Conservation (phyloP, 2,329 filamentous ascomycete species). For the Trichoderma guizhouense region DNA sequence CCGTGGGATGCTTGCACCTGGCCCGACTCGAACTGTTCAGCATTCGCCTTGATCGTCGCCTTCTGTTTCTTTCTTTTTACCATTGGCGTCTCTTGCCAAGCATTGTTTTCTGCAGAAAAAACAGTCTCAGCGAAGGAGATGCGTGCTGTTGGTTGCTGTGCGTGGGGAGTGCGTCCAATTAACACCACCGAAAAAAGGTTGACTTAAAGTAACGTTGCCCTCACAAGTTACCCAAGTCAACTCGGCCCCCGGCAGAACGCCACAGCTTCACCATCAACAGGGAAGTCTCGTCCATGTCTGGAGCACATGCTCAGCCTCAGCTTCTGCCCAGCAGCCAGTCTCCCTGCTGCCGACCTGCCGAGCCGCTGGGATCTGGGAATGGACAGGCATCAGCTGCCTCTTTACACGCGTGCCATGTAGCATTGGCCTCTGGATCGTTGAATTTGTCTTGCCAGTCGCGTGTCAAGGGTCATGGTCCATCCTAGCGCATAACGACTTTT, state of each 20-base stretch:
- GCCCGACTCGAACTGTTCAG: neutral
- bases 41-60: neutral
- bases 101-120: neutral
- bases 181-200: slow-evolving; percentile 3
- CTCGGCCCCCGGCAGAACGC: slow-evolving; percentile 9
- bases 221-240: neutral
- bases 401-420: neutral
- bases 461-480: slow-evolving; percentile 11
- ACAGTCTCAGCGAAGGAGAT: neutral
- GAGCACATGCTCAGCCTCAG: slow-evolving; percentile 9
- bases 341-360: slow-evolving; percentile 13
- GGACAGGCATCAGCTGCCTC: slow-evolving; percentile 3
- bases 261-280: slow-evolving; percentile 6
- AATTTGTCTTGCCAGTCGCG: slow-evolving; percentile 6
- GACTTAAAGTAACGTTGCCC: slow-evolving; percentile 13
- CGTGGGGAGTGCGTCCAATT: neutral
- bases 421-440: slow-evolving; percentile 1
- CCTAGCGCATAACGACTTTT: neutral
- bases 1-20: neutral
- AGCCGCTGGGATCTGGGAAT: neutral
- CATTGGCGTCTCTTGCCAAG: neutral
- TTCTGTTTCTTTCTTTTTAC: neutral
- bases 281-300: neutral
- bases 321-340: neutral
- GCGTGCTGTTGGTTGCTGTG: slow-evolving; percentile 1